Conservation (phyloP, 768 basidiomycete species). For the Lactifluus rugatus region DNA sequence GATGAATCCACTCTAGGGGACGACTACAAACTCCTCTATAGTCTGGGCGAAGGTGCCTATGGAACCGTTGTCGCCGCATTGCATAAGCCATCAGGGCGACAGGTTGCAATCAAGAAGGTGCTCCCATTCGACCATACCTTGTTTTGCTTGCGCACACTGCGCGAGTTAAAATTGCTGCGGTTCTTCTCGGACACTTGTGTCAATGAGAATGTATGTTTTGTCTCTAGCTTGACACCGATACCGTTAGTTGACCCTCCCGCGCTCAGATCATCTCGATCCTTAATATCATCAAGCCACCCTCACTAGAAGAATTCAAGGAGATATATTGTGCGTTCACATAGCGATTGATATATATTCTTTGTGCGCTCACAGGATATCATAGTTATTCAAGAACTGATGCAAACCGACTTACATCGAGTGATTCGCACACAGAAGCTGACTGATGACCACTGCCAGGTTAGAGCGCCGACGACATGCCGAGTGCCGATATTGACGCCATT, state of each 20-base stretch:
- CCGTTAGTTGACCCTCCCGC: neutral
- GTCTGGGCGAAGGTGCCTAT: conserved; percentile 81
- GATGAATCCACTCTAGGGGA: conserved; percentile 36
- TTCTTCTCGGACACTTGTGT: conserved; percentile 74
- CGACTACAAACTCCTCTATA: conserved; percentile 63
- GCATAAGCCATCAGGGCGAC: conserved; percentile 68
- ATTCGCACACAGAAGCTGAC: conserved; percentile 84
- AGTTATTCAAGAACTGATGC: conserved; percentile 85
- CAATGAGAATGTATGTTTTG: conserved; percentile 59
- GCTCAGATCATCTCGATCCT: conserved; percentile 82
- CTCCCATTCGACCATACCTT: conserved; percentile 90
- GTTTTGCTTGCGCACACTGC: conserved; percentile 80
- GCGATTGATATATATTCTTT: neutral
- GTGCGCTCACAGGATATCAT: conserved; percentile 8
- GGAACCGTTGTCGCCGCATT: conserved; percentile 85
- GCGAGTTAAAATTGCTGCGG: conserved; percentile 85
- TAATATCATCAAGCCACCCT: conserved; percentile 78
- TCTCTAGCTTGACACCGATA: conserved; percentile 6
- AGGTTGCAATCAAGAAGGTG: conserved; percentile 95
- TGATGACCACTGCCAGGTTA: conserved; percentile 80
- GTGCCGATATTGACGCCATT: conserved; percentile 14
- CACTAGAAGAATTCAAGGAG: conserved; percentile 71
- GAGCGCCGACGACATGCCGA: conserved; percentile 8
- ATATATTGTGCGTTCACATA: conserved; percentile 55
- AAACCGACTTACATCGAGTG: conserved; percentile 85